Percentiles rank a stretch among this genome's conserved stretches.
phyloP scores from a whole-genome alignment of 1,284 basidiomycete genomes.

The Exobasidium rhododendri region DNA sequence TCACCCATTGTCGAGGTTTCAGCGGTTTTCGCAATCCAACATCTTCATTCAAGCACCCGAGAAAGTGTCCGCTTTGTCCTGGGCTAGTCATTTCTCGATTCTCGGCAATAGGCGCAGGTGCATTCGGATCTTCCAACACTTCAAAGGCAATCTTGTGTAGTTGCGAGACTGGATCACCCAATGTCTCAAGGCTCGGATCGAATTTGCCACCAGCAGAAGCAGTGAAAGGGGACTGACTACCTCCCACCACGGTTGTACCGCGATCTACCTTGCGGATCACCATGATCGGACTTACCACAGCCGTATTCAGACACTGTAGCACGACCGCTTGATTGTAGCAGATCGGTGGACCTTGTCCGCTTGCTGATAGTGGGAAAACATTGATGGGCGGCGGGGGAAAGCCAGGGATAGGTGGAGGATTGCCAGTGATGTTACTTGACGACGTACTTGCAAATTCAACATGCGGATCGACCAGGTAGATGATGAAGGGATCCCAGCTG shows the following conservation, averaged over 20 bases:
- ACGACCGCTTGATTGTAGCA: constrained; percentile 96
- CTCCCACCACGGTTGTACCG: constrained; percentile 82
- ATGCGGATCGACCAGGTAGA: constrained; percentile 73
- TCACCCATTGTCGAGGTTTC: constrained; percentile 36
- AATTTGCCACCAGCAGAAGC: constrained; percentile 13
- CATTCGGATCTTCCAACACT: constrained; percentile 35
- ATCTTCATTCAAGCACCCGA: constrained; percentile 44
- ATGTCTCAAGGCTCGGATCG: constrained; percentile 63
- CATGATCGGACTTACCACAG: constrained; percentile 84
- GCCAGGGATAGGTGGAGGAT: constrained; percentile 17
- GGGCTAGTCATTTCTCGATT: constrained; percentile 27
- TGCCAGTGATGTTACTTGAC: constrained; percentile 68
- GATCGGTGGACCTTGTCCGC: constrained; percentile 57
- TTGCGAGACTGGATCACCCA: constrained; percentile 90
- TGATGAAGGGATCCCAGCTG: constrained; percentile 79
- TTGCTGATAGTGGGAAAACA: constrained; percentile 67
- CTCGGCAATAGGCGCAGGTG: constrained; percentile 23
- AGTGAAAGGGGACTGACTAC: constrained; percentile 60
- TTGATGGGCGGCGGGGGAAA: constrained; percentile 85
- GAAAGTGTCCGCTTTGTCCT: constrained; percentile 41
- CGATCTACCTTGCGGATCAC: constrained; percentile 91
- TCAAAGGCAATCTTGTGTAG: constrained; percentile 65
- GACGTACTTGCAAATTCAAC: constrained; percentile 54
- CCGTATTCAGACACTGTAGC: constrained; percentile 87
- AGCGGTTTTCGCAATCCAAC: constrained; percentile 45